phyloP scores from a whole-genome alignment of 1,284 basidiomycete genomes.

The Melampsora americana region DNA sequence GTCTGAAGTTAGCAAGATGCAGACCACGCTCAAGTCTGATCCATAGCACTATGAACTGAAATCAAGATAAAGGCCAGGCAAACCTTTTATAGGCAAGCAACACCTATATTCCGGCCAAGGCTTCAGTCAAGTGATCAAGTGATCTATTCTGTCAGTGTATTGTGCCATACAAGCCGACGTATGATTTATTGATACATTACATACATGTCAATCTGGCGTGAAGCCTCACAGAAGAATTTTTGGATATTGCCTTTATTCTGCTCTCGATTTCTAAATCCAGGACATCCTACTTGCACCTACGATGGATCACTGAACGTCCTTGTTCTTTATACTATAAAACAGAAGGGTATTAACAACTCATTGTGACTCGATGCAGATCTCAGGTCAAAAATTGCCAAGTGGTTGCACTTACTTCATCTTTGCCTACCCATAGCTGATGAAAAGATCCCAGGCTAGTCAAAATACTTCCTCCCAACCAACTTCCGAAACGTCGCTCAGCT shows the following conservation, averaged over 20 bases:
- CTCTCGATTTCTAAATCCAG: not conserved
- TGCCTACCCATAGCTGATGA: conserved; percentile 91
- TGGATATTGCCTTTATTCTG: not conserved
- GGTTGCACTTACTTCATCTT: conserved; percentile 62
- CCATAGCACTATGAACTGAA: too few species aligned
- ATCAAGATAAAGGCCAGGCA: too few species aligned
- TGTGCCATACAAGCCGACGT: not conserved
- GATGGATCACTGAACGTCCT: conserved; percentile 33
- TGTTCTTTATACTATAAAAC: conserved; percentile 38
- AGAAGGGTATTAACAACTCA: conserved; percentile 4
- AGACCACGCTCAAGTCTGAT: too few species aligned
- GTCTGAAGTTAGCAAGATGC: too few species aligned
- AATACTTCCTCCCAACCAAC: conserved; percentile 91
- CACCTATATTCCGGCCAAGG: too few species aligned
- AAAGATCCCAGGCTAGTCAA: conserved; percentile 89
- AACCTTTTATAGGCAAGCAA: too few species aligned
- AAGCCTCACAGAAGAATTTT: not conserved
- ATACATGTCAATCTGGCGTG: not conserved
- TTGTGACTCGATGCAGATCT: not conserved
- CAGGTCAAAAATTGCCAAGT: not conserved
- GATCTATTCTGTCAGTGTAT: not conserved
- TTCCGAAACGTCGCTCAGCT: conserved; percentile 78
- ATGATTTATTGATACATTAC: not conserved
- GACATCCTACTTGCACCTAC: conserved; percentile 35
- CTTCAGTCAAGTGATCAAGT: too few species aligned